Conservation (phyloP, 805 yeast genomes). For the Candida maris region DNA sequence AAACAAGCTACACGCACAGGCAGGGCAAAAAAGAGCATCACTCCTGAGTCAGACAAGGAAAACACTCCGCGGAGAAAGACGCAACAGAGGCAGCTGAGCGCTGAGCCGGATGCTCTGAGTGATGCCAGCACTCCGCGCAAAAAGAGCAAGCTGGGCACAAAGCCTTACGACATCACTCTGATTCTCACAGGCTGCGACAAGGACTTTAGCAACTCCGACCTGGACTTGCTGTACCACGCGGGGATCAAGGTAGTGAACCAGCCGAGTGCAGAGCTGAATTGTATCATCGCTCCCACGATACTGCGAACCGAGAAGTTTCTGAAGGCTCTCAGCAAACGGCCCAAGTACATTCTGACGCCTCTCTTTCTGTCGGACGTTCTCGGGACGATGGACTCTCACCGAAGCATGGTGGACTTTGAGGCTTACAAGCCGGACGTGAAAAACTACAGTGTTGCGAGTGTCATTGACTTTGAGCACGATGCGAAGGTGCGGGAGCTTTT, state of each 20-base stretch:
- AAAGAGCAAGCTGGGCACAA: constrained; percentile 17
- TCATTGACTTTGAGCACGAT: constrained; percentile 33
- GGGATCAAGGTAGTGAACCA: constrained; percentile 53
- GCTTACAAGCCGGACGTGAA: constrained; percentile 23
- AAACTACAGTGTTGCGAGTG: constrained; percentile 26
- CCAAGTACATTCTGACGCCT: constrained; percentile 53
- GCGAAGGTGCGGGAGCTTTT: constrained; percentile 32
- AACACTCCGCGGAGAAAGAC: constrained; percentile 6
- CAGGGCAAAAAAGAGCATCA: not conserved
- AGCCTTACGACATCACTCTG: constrained; percentile 42
- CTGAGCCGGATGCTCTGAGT: not conserved
- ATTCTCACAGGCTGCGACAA: constrained; percentile 66
- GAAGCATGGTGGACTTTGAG: constrained; percentile 24
- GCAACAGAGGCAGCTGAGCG: constrained; percentile 3
- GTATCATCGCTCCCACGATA: constrained; percentile 76
- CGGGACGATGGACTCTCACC: constrained; percentile 29
- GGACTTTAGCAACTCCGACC: constrained; percentile 42
- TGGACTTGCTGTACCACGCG: constrained; percentile 38
- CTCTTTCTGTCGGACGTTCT: constrained; percentile 47
- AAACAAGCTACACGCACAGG: not conserved
- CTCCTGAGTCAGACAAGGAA: constrained; percentile 7
- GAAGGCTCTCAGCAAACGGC: constrained; percentile 57
- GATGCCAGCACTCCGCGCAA: constrained; percentile 12
- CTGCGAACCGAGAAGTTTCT: constrained; percentile 85
- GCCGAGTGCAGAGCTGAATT: constrained; percentile 40